Percentiles rank a stretch among this genome's conserved stretches.
Conservation (phyloP, 345 rosid genomes). For the Pistacia integerrima region DNA sequence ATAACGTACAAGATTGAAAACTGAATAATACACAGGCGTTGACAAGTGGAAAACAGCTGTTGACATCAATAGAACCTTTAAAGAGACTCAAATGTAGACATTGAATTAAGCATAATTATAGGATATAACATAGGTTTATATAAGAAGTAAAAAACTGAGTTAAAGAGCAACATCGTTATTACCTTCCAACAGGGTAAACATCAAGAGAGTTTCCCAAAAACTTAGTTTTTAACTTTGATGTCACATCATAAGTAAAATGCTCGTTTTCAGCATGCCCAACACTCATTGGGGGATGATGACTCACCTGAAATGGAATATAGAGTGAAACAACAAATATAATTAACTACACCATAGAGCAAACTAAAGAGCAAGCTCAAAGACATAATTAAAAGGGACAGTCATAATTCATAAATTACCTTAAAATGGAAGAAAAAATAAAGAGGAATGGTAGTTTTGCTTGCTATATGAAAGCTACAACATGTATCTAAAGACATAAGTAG, state of each 20-base stretch:
- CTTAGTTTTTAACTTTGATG: slow-evolving; percentile 89
- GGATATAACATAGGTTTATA: not conserved
- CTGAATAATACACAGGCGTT: not conserved
- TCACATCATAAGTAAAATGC: slow-evolving; percentile 75
- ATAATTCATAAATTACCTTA: not conserved
- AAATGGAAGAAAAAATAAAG: slow-evolving; percentile 3
- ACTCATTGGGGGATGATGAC: slow-evolving; percentile 97
- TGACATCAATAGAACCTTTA: not conserved
- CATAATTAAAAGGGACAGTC: not conserved
- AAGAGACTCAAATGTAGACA: not conserved
- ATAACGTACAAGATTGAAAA: not conserved
- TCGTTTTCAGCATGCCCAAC: slow-evolving; percentile 93
- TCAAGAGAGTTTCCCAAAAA: slow-evolving; percentile 74
- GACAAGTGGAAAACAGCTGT: not conserved
- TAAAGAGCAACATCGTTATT: slow-evolving; percentile 8
- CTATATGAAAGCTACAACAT: not conserved
- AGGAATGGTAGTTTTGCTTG: not conserved
- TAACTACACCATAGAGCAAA: not conserved
- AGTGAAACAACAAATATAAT: not conserved
- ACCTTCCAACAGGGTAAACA: slow-evolving; percentile 81
- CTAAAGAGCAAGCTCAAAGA: not conserved
- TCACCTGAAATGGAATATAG: slow-evolving; percentile 51
- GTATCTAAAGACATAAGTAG: not conserved
- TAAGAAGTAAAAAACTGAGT: not conserved
- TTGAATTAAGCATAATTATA: not conserved